These are phyloP conservation scores for Dipteronia sinensis DNA, from an alignment of 345 rosid species.

Conservation along the genomic window DNA sequence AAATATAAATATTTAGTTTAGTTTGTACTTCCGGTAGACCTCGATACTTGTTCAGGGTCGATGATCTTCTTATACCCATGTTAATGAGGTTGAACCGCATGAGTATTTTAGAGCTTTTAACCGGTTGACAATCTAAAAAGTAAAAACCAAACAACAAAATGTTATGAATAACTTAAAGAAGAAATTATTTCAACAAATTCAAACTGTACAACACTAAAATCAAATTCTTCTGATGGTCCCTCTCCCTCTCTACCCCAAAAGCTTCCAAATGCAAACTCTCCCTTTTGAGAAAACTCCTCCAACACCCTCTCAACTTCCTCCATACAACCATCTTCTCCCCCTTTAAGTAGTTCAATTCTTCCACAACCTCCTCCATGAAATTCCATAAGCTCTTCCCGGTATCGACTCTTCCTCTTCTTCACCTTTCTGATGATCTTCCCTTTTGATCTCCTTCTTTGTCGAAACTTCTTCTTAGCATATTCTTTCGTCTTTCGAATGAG, in stretches of 20 bases:
- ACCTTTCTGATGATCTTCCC: conserved; percentile 2
- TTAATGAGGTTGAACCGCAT: too few species aligned
- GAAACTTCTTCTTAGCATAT: conserved; percentile 51
- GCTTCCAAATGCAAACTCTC: conserved; percentile 89
- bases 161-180: conserved; percentile 25
- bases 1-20: too few species aligned
- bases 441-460: conserved; percentile 20
- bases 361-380: conserved; percentile 27
- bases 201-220: conserved; percentile 36
- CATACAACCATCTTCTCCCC: conserved; percentile 34
- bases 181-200: conserved; percentile 42
- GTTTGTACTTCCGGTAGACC: too few species aligned
- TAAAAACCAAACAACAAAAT: background rate
- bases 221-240: conserved; percentile 20
- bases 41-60: too few species aligned
- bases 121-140: background rate
- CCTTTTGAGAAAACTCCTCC: conserved; percentile 53
- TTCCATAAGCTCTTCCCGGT: conserved; percentile 12
- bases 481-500: conserved; percentile 51
- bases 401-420: conserved; percentile 17
- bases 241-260: conserved; percentile 64
- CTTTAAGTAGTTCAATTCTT: conserved; percentile 30
- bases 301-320: conserved; percentile 62
- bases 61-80: too few species aligned
- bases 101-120: background rate